phyloP scores from a whole-genome alignment of 2,329 filamentous ascomycete genomes.

The Onygena corvina region DNA sequence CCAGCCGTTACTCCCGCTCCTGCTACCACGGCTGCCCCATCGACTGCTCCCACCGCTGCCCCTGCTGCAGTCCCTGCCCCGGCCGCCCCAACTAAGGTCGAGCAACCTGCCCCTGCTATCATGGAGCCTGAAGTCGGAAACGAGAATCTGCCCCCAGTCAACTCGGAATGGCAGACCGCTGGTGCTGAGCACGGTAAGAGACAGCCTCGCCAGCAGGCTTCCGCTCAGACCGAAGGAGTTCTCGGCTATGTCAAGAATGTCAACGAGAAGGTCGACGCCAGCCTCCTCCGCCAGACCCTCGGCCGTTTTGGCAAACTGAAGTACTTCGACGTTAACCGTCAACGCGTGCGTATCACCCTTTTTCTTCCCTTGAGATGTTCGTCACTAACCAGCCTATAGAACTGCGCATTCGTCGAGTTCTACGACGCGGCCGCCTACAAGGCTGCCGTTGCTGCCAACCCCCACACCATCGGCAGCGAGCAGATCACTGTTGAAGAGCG shows the following conservation, averaged over 20 bases:
- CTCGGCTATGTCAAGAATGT: conserved; percentile 94
- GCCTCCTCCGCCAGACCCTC: conserved; percentile 58
- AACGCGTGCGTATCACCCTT: conserved; percentile 52
- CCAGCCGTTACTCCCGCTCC: conserved; percentile 26
- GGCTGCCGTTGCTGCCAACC: conserved; percentile 71
- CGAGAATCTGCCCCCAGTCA: conserved; percentile 62
- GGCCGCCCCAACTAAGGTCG: conserved; percentile 24
- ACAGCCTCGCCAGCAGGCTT: conserved; percentile 61
- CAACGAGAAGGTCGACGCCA: conserved; percentile 69
- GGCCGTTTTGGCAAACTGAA: conserved; percentile 54
- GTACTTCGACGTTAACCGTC: conserved; percentile 53
- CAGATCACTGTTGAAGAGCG: conserved; percentile 81
- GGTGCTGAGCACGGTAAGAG: conserved; percentile 67
- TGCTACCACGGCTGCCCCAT: conserved; percentile 20
- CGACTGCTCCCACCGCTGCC: conserved; percentile 24
- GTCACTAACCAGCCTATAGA: conserved; percentile 44
- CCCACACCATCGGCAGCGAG: conserved; percentile 71
- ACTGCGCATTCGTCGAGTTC: conserved; percentile 95
- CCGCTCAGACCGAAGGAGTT: conserved; percentile 52
- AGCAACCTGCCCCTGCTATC: conserved; percentile 29
- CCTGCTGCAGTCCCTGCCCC: conserved; percentile 24
- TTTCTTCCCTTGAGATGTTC: not conserved
- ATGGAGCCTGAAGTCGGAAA: conserved; percentile 51
- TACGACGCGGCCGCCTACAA: conserved; percentile 67
- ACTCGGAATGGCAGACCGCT: conserved; percentile 77